These are phyloP conservation scores for Nemania sp. DNA, from an alignment of 2,329 filamentous ascomycete genomes.

Conservation along the genomic window DNA sequence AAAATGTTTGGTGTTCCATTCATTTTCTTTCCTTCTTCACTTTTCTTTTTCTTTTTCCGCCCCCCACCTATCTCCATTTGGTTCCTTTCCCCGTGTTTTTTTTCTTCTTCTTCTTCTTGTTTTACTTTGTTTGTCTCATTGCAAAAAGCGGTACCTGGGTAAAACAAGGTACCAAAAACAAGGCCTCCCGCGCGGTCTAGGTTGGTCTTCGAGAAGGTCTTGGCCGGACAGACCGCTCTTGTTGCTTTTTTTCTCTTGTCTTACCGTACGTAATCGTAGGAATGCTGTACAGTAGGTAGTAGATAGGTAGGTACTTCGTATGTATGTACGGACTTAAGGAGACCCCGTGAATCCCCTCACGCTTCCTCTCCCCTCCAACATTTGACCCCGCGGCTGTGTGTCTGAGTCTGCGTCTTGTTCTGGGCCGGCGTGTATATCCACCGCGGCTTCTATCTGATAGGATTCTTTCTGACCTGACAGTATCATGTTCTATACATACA, in stretches of 20 bases:
- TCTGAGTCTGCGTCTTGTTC: no score
- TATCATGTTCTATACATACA: background rate
- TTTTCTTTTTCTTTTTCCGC: background rate
- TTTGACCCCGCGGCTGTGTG: no score
- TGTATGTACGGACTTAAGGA: background rate
- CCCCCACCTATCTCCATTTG: background rate
- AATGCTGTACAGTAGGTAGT: background rate
- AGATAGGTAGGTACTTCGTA: no score
- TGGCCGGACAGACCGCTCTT: conserved; percentile 22
- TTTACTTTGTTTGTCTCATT: no score
- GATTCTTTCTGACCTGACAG: conserved; percentile 6
- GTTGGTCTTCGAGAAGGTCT: background rate
- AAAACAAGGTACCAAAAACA: background rate
- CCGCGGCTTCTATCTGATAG: conserved; percentile 1
- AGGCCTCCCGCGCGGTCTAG: conserved; percentile 13
- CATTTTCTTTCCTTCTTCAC: background rate
- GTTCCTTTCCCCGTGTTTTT: background rate
- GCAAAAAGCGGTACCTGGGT: no score
- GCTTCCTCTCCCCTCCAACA: no score
- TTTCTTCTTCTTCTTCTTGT: background rate
- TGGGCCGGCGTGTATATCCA: background rate
- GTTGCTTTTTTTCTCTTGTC: background rate
- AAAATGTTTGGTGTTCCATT: background rate
- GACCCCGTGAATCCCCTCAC: background rate
- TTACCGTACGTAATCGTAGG: background rate